Evolutionary conservation across 1,139 yeast species (phyloP).

Genomic region (Candida albicans): DNA sequence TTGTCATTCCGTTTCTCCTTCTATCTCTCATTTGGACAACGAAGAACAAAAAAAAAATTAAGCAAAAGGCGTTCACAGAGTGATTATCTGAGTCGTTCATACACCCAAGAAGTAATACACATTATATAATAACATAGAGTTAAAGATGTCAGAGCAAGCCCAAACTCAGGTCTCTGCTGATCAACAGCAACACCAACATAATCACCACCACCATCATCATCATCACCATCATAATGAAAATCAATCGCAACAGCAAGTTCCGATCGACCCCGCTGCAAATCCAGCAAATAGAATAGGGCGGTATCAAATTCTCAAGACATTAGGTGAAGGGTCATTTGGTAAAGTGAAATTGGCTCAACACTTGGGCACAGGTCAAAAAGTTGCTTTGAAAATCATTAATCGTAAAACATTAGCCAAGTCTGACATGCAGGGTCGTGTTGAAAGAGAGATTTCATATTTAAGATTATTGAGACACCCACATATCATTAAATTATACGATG

Average conservation of each 20-base stretch:
- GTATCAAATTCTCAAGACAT: conserved; percentile 89
- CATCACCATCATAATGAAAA: conserved; percentile 15
- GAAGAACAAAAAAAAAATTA: background rate
- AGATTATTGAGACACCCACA: conserved; percentile 93
- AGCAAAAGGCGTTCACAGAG: background rate
- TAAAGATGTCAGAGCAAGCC: conserved; percentile 3
- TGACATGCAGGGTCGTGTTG: conserved; percentile 97
- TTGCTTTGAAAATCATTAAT: conserved; percentile 92
- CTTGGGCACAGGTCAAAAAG: conserved; percentile 87
- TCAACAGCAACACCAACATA: conserved; percentile 11
- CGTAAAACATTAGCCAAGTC: conserved; percentile 90
- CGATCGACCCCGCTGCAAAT: conserved; percentile 30
- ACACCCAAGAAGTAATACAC: background rate
- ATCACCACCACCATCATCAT: conserved; percentile 16
- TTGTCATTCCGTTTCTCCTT: background rate
- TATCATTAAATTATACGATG: conserved; percentile 93
- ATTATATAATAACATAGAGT: background rate
- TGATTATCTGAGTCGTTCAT: background rate
- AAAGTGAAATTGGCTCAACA: conserved; percentile 96
- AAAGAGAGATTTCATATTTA: conserved; percentile 89
- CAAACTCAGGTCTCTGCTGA: conserved; percentile 10
- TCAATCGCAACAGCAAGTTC: conserved; percentile 15
- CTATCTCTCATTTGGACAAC: background rate
- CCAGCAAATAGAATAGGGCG: conserved; percentile 72
- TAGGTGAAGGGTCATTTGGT: conserved; percentile 98